Conservation (phyloP, 1,284 basidiomycete species). For the Vanrija sp. region DNA sequence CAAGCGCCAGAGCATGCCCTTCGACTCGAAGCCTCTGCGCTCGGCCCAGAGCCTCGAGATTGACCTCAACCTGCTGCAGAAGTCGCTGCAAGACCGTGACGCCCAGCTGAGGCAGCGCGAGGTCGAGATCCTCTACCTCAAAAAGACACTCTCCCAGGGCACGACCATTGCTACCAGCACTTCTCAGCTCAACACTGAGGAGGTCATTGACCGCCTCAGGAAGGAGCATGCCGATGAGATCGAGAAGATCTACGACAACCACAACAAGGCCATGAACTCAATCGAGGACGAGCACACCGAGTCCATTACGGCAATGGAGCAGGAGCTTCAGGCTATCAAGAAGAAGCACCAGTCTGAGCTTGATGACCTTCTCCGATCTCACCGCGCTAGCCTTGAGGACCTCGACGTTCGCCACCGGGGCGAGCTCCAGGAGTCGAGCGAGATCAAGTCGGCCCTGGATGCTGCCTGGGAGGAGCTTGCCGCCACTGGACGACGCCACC, state of each 20-base stretch:
- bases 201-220: constrained; percentile 18
- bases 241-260: constrained; percentile 13
- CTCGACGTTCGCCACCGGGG: constrained; percentile 15
- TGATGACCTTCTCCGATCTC: constrained; percentile 17
- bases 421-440: constrained; percentile 7
- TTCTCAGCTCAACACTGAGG: constrained; percentile 13
- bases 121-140: constrained; percentile 73
- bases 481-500: constrained; percentile 12
- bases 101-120: constrained; percentile 72
- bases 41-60: constrained; percentile 80
- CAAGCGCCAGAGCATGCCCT: constrained; percentile 28
- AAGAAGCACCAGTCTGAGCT: constrained; percentile 15
- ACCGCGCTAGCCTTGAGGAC: constrained; percentile 14
- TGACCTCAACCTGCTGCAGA: constrained; percentile 85
- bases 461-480: constrained; percentile 21
- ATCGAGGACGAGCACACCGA: constrained; percentile 17
- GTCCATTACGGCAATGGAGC: constrained; percentile 5
- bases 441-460: constrained; percentile 15
- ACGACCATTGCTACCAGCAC: background rate
- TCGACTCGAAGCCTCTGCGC: constrained; percentile 49
- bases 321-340: constrained; percentile 10
- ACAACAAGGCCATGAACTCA: constrained; percentile 11
- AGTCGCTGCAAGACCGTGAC: constrained; percentile 78
- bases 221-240: constrained; percentile 33
- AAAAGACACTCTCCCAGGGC: constrained; percentile 53